Base-by-base conservation (phyloP, 2,329 filamentous ascomycete species). In the Coniella lustricola region DNA sequence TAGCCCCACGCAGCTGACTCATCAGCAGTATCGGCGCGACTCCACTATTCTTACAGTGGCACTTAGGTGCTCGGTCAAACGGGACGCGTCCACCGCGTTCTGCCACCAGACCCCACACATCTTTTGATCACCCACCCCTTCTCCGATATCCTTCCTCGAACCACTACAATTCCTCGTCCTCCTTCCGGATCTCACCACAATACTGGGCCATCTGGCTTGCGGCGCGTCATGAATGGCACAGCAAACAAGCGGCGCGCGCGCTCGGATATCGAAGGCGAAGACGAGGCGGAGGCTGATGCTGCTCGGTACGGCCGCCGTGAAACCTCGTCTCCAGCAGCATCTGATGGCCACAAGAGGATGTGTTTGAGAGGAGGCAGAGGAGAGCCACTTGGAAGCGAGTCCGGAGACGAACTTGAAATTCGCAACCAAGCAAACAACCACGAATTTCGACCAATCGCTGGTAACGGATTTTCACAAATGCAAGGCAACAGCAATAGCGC, bases 191-290 rank as follows among this genome's bases (percentile, higher is more conserved):
- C 7, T 7, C 20, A 18, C 9, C n/a, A 21, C 12, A 29, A 18
- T 21, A 29, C 25, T 29, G 25, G 10, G 25, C 25, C 25, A 10
- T 29, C 25, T 5, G 25, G 25, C 25, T 29, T 29, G 16, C 13
- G 14, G 29, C 18, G 43, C 46, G 46, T 36, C 32, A 65, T 65
- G 64, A 51, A 63, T n/a, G 54, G 55, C 25, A 47, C 57, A 36
- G 51, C 57, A 22, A 54, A 59, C 43, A 63, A 69, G 48, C 73
- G 73, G 40, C 70, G 73, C 17, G 64, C 70, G 50, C 71, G 73
- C 46, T 62, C 66, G 18, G 63, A 65, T 10, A 64, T 64, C 36
- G 68, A 74, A 21, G 66, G 62, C 50, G 62, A 64, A 12, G 64
- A 67, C 38, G 62, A 67, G 16, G 61, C 64, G 44, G 62, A 65